Conservation (phyloP, 306 rosid genomes). For the Quercus mongolica region DNA sequence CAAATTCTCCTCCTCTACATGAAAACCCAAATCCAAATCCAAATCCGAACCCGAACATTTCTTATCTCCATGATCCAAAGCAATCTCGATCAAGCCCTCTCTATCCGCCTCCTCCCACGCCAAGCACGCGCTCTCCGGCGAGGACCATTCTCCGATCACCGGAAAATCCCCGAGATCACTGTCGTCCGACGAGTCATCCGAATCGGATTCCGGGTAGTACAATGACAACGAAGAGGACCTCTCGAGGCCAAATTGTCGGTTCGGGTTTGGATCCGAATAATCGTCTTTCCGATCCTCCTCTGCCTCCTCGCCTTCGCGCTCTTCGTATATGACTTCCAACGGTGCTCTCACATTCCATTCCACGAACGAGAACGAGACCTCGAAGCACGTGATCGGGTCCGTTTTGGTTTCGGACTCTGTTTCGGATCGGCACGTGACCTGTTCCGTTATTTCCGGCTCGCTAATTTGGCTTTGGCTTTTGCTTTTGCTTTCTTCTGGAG, state of each 20-base stretch:
- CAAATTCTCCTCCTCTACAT: conserved; percentile 51
- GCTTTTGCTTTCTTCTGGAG: not conserved
- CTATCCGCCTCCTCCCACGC: conserved; percentile 76
- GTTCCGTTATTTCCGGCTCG: conserved; percentile 22
- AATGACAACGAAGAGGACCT: conserved; percentile 53
- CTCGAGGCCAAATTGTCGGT: conserved; percentile 11
- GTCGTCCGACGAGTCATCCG: conserved; percentile 63
- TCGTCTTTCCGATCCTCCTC: conserved; percentile 21
- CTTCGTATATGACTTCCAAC: conserved; percentile 81
- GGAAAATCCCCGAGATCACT: conserved; percentile 33
- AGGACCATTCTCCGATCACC: conserved; percentile 34
- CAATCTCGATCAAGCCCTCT: conserved; percentile 83
- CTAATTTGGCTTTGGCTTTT: conserved; percentile 7
- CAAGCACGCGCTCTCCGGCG: conserved; percentile 43
- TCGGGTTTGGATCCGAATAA: not conserved
- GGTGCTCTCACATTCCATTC: conserved; percentile 87
- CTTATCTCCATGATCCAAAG: conserved; percentile 51
- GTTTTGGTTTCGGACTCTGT: conserved; percentile 21
- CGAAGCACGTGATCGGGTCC: conserved; percentile 40
- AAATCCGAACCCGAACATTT: not conserved
- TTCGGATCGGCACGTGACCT: conserved; percentile 25
- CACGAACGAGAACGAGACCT: conserved; percentile 57
- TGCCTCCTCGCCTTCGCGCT: conserved; percentile 56
- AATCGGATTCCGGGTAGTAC: conserved; percentile 79
- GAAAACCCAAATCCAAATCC: conserved; percentile 25